Conservation (phyloP, 2,329 filamentous ascomycete species). For the Aspergillus chevalieri region DNA sequence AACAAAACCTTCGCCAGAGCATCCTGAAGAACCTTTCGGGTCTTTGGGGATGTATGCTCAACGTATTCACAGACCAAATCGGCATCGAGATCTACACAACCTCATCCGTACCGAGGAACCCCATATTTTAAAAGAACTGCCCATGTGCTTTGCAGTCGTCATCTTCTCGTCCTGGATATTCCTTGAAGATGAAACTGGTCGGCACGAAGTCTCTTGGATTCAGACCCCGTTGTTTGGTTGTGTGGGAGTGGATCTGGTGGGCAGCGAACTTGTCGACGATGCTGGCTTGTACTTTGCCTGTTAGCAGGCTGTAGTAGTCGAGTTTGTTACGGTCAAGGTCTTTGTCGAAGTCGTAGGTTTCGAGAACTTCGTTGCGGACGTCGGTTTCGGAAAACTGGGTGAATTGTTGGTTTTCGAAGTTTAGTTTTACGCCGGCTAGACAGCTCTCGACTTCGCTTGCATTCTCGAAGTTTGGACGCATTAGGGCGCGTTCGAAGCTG, state of each 20-base stretch:
- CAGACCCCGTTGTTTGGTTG: neutral
- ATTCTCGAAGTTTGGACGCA: slow-evolving; percentile 4
- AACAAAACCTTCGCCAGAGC: slow-evolving; percentile 60
- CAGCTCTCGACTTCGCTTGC: slow-evolving; percentile 3
- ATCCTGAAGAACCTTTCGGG: slow-evolving; percentile 51
- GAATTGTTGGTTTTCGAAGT: neutral
- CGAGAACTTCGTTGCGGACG: neutral
- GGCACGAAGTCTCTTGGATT: neutral
- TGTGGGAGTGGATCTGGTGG: neutral
- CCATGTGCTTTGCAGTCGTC: slow-evolving; percentile 62
- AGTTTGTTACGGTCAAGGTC: neutral
- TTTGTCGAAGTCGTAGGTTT: neutral
- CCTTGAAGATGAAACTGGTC: slow-evolving; percentile 5
- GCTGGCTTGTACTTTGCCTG: neutral
- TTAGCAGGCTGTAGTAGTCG: neutral
- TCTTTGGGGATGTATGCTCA: slow-evolving; percentile 62
- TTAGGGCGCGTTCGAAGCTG: neutral
- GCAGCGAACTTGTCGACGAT: neutral
- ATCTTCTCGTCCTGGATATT: slow-evolving; percentile 57
- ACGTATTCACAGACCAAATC: slow-evolving; percentile 62
- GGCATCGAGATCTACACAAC: slow-evolving; percentile 59
- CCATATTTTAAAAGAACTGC: slow-evolving; percentile 66
- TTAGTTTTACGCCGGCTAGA: neutral
- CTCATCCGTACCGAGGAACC: slow-evolving; percentile 54
- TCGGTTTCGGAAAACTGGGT: neutral